phyloP scores from a whole-genome alignment of 129 eudicot species.

The Cynara cardunculus region DNA sequence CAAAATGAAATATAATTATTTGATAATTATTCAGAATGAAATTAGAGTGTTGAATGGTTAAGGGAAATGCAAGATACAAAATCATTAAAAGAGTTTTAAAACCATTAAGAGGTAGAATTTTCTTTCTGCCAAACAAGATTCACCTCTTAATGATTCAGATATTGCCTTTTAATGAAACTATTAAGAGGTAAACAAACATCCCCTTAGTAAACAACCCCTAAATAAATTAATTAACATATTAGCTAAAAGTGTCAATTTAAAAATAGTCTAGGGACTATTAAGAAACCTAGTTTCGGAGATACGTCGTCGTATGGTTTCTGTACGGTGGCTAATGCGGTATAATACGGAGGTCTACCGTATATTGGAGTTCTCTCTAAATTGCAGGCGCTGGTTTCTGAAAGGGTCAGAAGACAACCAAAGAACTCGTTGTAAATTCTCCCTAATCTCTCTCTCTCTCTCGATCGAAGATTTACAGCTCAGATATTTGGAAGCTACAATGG shows the following conservation, averaged over 20 bases:
- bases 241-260: background rate
- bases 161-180: too few species aligned
- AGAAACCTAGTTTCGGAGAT: background rate
- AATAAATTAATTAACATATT: too few species aligned
- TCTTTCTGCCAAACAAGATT: too few species aligned
- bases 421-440: conserved; percentile 2
- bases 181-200: too few species aligned
- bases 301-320: background rate
- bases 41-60: too few species aligned
- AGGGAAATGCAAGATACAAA: too few species aligned
- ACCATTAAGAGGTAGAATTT: too few species aligned
- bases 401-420: background rate
- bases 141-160: too few species aligned
- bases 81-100: too few species aligned
- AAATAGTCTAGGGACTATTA: background rate
- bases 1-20: too few species aligned
- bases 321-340: background rate
- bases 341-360: conserved; percentile 13
- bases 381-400: conserved; percentile 25
- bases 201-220: too few species aligned
- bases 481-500: conserved; percentile 27
- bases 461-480: conserved; percentile 12
- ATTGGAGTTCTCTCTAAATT: conserved; percentile 11
- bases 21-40: too few species aligned
- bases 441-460: background rate